Conservation (phyloP, 2,329 filamentous ascomycete species). For the Fusarium keratoplasticum region DNA sequence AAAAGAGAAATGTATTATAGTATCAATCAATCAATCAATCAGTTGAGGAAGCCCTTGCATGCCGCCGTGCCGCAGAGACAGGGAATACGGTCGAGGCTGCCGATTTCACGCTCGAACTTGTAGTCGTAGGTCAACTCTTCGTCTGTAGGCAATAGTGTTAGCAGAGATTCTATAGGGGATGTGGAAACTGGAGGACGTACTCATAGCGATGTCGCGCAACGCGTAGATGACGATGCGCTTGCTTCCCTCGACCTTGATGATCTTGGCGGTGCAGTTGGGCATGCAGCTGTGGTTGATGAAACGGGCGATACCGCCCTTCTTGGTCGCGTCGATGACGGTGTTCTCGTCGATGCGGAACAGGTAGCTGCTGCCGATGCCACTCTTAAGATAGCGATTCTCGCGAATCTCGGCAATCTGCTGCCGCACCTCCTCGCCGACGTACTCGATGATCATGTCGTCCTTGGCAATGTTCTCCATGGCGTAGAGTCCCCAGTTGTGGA, state of each 20-base stretch:
- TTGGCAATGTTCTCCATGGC: conserved; percentile 97
- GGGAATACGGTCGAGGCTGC: conserved; percentile 93
- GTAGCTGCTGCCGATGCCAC: conserved; percentile 96
- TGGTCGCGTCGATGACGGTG: conserved; percentile 97
- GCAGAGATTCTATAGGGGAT: neutral
- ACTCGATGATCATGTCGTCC: conserved; percentile 99
- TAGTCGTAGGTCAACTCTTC: conserved; percentile 99
- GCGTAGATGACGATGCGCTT: conserved; percentile 99
- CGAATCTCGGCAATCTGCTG: conserved; percentile 98
- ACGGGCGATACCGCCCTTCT: conserved; percentile 96
- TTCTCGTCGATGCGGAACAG: conserved; percentile 98
- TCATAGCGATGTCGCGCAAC: conserved; percentile 91
- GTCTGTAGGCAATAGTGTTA: conserved; percentile 65
- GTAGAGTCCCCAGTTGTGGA: conserved; percentile 98
- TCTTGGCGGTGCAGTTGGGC: conserved; percentile 98
- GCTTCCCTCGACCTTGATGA: conserved; percentile 98
- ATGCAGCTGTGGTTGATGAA: conserved; percentile 99
- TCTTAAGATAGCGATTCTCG: conserved; percentile 91
- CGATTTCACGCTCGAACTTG: conserved; percentile 98
- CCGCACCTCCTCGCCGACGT: conserved; percentile 96
- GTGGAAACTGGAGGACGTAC: conserved; percentile 68
- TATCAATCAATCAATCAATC: conserved; percentile 47
- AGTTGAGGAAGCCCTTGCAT: conserved; percentile 99
- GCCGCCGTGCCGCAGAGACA: conserved; percentile 96
- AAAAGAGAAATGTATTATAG: conserved; percentile 33